Conservation (phyloP, 2,329 filamentous ascomycete genomes). For the Rachicladosporium sp. region DNA sequence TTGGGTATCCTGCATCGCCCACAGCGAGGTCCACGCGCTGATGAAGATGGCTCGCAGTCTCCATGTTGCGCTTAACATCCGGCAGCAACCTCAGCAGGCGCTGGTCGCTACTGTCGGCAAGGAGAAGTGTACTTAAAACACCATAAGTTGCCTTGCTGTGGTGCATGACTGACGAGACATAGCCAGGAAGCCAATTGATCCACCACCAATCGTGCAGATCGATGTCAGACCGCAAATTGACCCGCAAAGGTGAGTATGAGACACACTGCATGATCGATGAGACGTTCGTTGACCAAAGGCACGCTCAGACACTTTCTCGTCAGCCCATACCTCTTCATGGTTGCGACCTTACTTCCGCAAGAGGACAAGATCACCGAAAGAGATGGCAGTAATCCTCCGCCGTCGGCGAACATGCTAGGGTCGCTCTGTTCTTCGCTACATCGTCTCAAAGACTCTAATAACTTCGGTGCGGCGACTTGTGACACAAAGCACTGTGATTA, state of each 20-base stretch:
- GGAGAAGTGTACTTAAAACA: slow-evolving; percentile 50
- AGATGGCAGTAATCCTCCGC: no score
- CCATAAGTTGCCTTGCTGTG: not conserved
- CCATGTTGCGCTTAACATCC: slow-evolving; percentile 42
- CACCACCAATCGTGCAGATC: slow-evolving; percentile 72
- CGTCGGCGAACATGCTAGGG: slow-evolving; percentile 34
- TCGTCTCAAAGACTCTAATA: slow-evolving; percentile 65
- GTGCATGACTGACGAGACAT: slow-evolving; percentile 4
- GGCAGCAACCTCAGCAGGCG: slow-evolving; percentile 56
- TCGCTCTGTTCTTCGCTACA: slow-evolving; percentile 71
- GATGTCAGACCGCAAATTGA: slow-evolving; percentile 38
- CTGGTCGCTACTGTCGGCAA: slow-evolving; percentile 55
- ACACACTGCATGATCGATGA: not conserved
- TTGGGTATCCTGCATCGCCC: slow-evolving; percentile 1
- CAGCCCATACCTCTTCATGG: slow-evolving; percentile 54
- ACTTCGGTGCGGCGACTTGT: slow-evolving; percentile 35
- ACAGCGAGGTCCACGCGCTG: slow-evolving; percentile 2
- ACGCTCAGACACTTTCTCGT: slow-evolving; percentile 44
- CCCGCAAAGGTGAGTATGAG: slow-evolving; percentile 4
- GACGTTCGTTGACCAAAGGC: no score
- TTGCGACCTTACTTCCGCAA: slow-evolving; percentile 37
- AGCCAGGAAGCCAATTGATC: slow-evolving; percentile 81
- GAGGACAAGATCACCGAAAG: not conserved
- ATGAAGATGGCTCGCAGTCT: slow-evolving; percentile 6
- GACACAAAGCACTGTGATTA: no score